Conservation (phyloP, 2,329 filamentous ascomycete genomes). For the Penicillium psychrosexuale region DNA sequence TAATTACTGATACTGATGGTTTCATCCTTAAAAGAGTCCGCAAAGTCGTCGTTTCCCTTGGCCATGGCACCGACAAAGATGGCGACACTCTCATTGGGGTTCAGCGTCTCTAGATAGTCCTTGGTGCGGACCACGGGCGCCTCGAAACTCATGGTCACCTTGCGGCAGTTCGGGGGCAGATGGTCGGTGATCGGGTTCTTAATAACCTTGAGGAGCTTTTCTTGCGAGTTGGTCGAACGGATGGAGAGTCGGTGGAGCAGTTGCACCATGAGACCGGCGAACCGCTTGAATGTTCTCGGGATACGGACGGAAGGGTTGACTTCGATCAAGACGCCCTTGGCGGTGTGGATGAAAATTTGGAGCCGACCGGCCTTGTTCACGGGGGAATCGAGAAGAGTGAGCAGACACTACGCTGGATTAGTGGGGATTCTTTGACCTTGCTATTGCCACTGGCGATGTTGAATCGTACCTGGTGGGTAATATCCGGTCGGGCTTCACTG, state of each 20-base stretch:
- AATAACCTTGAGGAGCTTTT: constrained; percentile 96
- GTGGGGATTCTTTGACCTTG: not conserved
- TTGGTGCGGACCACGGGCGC: constrained; percentile 79
- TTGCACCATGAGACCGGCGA: constrained; percentile 98
- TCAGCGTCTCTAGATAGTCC: constrained; percentile 80
- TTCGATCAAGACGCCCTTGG: constrained; percentile 95
- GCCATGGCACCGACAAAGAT: constrained; percentile 99
- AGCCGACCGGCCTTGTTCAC: constrained; percentile 98
- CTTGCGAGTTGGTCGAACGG: constrained; percentile 91
- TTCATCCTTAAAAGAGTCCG: constrained; percentile 90
- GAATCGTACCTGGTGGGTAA: constrained; percentile 86
- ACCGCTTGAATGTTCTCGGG: constrained; percentile 96
- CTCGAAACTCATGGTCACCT: constrained; percentile 95
- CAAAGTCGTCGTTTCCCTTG: constrained; percentile 93
- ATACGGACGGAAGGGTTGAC: constrained; percentile 98
- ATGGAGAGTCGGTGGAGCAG: constrained; percentile 93
- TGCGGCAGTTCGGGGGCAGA: constrained; percentile 92
- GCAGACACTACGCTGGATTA: constrained; percentile 67
- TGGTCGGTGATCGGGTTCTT: constrained; percentile 98
- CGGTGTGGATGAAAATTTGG: constrained; percentile 98
- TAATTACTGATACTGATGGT: constrained; percentile 98
- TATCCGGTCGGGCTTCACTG: constrained; percentile 94
- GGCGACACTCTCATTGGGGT: constrained; percentile 85
- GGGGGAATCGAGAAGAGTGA: constrained; percentile 94
- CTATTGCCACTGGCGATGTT: constrained; percentile 3